Evolutionary conservation across 768 basidiomycete genomes (phyloP).

Genomic region (Naganishia antarctica): DNA sequence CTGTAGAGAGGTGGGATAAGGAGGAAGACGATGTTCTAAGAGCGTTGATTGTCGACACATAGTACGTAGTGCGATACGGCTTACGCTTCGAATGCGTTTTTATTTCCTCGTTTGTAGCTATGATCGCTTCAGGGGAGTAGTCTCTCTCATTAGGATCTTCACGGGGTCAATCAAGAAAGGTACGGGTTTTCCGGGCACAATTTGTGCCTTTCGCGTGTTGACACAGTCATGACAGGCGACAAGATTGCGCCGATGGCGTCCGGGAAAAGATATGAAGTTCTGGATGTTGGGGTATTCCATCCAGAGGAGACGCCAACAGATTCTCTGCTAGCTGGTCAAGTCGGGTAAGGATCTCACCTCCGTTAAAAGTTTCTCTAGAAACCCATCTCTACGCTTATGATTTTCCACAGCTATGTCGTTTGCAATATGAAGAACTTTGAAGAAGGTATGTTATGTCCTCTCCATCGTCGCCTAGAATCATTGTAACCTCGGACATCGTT

Average conservation of each 20-base stretch:
- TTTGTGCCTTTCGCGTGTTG: background rate
- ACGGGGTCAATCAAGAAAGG: constrained; percentile 78
- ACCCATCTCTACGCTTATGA: too few species aligned
- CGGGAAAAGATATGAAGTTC: constrained; percentile 80
- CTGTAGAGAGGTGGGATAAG: constrained; percentile 42
- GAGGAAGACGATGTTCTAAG: constrained; percentile 52
- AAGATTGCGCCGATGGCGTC: constrained; percentile 80
- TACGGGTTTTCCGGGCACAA: constrained; percentile 40
- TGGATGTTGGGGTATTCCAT: constrained; percentile 80
- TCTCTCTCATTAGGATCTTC: constrained; percentile 78
- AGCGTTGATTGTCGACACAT: constrained; percentile 87
- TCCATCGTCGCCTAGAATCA: background rate
- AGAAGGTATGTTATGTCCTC: constrained; percentile 18
- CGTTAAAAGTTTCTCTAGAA: too few species aligned
- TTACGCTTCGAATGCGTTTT: background rate
- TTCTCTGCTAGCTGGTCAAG: constrained; percentile 46
- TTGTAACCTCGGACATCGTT: background rate
- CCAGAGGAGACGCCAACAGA: constrained; percentile 77
- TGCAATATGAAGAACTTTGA: constrained; percentile 89
- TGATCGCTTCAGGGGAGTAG: constrained; percentile 91
- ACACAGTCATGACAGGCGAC: constrained; percentile 60
- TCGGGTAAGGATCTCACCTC: constrained; percentile 36
- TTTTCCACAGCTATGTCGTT: constrained; percentile 50
- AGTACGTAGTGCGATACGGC: constrained; percentile 55
- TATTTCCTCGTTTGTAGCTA: constrained; percentile 56